phyloP scores from a whole-genome alignment of 495 filamentous ascomycete species.

The Aspergillus sparsus region DNA sequence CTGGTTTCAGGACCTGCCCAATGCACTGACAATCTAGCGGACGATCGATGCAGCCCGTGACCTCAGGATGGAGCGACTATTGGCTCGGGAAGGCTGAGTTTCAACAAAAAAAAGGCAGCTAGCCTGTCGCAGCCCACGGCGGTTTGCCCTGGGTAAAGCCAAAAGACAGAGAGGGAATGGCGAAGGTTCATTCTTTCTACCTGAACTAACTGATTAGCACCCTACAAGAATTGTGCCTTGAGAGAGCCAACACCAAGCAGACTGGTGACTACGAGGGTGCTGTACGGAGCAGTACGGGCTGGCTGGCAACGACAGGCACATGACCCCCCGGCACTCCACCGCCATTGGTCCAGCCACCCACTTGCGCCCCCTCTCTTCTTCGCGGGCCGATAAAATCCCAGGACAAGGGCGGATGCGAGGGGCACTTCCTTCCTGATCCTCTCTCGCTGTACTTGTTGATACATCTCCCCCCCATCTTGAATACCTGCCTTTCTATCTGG shows the following conservation, averaged over 20 bases:
- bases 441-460: too few species aligned
- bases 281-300: constrained; percentile 24
- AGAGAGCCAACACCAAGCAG: constrained; percentile 6
- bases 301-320: constrained; percentile 17
- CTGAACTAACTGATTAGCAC: background rate
- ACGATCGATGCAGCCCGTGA: constrained; percentile 22
- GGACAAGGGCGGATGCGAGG: constrained; percentile 17
- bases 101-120: background rate
- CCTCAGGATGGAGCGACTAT: constrained; percentile 6
- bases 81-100: constrained; percentile 13
- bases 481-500: too few species aligned
- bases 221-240: background rate
- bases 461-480: too few species aligned
- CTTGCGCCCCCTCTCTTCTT: constrained; percentile 16
- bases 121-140: constrained; percentile 1
- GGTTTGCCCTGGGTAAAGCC: background rate
- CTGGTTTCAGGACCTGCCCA: constrained; percentile 11
- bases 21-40: constrained; percentile 19
- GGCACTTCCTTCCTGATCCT: constrained; percentile 7
- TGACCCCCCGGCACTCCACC: constrained; percentile 19
- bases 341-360: constrained; percentile 37
- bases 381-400: constrained; percentile 17
- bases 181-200: background rate
- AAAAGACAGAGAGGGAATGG: background rate
- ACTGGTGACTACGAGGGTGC: constrained; percentile 23